A percentile compares a stretch with the other conserved stretches of the same genome.
These are phyloP conservation scores for Salix exigua DNA, from an alignment of 345 rosid species.

Conservation along the genomic window DNA sequence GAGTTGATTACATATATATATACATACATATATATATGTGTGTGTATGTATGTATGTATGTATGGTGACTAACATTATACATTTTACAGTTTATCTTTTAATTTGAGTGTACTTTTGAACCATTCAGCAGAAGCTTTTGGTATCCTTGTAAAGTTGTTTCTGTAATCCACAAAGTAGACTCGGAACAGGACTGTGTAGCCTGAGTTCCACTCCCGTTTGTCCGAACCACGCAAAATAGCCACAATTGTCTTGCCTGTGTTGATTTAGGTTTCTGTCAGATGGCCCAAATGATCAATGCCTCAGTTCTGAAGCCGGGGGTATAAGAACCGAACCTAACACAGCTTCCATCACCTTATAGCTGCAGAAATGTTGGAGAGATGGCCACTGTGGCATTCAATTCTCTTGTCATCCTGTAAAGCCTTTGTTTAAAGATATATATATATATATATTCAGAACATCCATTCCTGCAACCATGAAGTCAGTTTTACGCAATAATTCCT, in stretches of 20 bases:
- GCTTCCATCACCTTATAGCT: conserved; percentile 57
- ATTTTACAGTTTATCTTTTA: conserved; percentile 9
- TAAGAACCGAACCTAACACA: not conserved
- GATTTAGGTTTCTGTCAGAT: conserved; percentile 1
- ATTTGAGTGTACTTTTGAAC: conserved; percentile 57
- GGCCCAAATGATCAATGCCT: not conserved
- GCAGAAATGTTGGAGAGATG: conserved; percentile 85
- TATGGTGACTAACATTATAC: no score
- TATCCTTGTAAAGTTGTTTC: conserved; percentile 68
- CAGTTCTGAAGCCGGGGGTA: not conserved
- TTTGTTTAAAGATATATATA: conserved; percentile 38
- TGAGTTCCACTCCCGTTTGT: conserved; percentile 96
- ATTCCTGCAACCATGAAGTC: conserved; percentile 48
- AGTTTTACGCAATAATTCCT: not conserved
- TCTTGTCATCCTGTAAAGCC: conserved; percentile 70
- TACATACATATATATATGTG: no score
- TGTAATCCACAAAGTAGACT: conserved; percentile 73
- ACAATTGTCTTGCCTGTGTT: conserved; percentile 57
- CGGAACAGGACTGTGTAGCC: conserved; percentile 89
- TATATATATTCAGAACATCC: conserved; percentile 59
- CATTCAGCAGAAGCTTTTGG: conserved; percentile 76
- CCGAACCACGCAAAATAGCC: conserved; percentile 86
- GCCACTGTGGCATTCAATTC: conserved; percentile 76
- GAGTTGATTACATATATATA: no score
- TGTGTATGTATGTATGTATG: no score